Conservation (phyloP, 2,329 filamentous ascomycete genomes). For the Thelonectria discophora region DNA sequence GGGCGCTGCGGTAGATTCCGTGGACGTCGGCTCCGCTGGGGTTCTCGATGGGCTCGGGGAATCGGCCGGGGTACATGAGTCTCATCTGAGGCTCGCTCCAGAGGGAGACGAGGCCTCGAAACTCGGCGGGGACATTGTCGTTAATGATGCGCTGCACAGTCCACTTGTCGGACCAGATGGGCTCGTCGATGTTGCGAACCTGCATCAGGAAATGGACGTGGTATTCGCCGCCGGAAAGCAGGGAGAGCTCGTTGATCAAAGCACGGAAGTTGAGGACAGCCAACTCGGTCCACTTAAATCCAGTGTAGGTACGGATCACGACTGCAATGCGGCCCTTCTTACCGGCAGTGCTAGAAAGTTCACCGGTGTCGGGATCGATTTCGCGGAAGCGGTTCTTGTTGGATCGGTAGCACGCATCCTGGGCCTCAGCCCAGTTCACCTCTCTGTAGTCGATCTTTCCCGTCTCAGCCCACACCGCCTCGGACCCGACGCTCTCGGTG, state of each 20-base stretch:
- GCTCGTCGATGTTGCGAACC: slow-evolving; percentile 79
- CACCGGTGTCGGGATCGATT: slow-evolving; percentile 51
- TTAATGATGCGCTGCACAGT: slow-evolving; percentile 77
- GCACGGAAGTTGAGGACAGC: slow-evolving; percentile 83
- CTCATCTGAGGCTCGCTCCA: slow-evolving; percentile 90
- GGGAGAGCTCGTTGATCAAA: slow-evolving; percentile 78
- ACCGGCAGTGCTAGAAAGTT: slow-evolving; percentile 41
- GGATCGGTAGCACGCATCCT: slow-evolving; percentile 61
- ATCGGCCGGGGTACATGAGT: slow-evolving; percentile 75
- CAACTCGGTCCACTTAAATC: slow-evolving; percentile 81
- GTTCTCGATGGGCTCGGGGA: slow-evolving; percentile 73
- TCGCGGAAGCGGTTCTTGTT: slow-evolving; percentile 70
- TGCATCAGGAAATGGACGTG: slow-evolving; percentile 85
- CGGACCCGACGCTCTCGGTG: slow-evolving; percentile 73
- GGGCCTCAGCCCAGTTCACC: slow-evolving; percentile 65
- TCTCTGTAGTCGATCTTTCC: slow-evolving; percentile 65
- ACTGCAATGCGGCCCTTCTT: slow-evolving; percentile 74
- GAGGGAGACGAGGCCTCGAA: slow-evolving; percentile 80
- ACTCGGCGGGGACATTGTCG: slow-evolving; percentile 73
- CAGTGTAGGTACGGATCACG: slow-evolving; percentile 81
- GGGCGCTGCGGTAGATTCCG: slow-evolving; percentile 73
- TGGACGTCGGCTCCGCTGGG: slow-evolving; percentile 67
- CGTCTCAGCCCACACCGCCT: slow-evolving; percentile 63
- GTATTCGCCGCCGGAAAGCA: slow-evolving; percentile 84
- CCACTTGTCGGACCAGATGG: slow-evolving; percentile 82